Evolutionary conservation across 352 stramenopile species (phyloP), one percentile per base, ranked within the genome.

Genomic region (Phytophthora agathidicida): DNA sequence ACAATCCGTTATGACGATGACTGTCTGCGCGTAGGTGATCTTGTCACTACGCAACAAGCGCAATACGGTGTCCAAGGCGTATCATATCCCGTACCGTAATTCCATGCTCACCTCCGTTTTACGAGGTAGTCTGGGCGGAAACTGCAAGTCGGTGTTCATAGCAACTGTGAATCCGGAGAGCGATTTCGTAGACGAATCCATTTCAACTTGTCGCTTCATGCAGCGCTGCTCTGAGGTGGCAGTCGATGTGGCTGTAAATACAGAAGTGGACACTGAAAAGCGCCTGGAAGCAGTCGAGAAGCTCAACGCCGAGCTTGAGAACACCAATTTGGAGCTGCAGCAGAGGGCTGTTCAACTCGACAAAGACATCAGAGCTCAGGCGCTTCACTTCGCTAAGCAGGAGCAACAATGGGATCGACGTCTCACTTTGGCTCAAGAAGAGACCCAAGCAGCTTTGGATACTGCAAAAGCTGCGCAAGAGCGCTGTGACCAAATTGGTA

Each of bases 91-190:
- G 5, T 99, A 99, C 64, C 83, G 96, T 26, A 98, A 99, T 66
- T 97, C 88, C 27, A 98, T 98, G 92, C 95, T 99, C 72, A 99
- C 96, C 36, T 97, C 91, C 2, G 93, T 99, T 2, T 66, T 99
- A 17, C 80, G 96, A 16, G 96, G 98, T 28, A 96, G 74, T 48
- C 75, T 99, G 6, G 96, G 96, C 7, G 96, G 96, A 27, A 99
- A 99, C 73, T 98, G 95, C 80, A 98, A 98, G 65, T 98, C 96
- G 3, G 86, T 97, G 0, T 98, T 99, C 80, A 95, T 99, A 54
- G 96, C 96, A 7, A 98, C 91, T 9, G 83, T 99, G 16, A 98
- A 96, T 53, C 83, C 90, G 0, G 96, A 99, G 54, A 74, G 52
- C 41, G 77, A 86, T 42, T 93, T 89, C 37, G 42, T 80, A 5